phyloP scores from a whole-genome alignment of 2,329 filamentous ascomycete genomes.

The Chaetomium sp. region DNA sequence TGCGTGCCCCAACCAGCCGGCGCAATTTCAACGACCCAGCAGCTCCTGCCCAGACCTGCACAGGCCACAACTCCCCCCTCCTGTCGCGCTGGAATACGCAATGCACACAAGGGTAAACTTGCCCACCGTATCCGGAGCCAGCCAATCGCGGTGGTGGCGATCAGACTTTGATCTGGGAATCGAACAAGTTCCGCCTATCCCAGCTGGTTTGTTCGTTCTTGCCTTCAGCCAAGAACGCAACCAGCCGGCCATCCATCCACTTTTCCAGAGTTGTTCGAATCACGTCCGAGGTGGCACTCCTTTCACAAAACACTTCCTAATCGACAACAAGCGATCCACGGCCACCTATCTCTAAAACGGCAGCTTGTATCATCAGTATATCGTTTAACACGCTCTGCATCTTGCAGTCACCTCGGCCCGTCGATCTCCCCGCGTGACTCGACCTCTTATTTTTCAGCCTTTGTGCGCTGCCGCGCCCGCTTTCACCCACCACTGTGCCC shows the following conservation, averaged over 20 bases:
- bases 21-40: constrained; percentile 7
- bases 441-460: constrained; percentile 13
- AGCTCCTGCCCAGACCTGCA: constrained; percentile 1
- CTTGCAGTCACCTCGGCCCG: constrained; percentile 14
- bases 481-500: not conserved
- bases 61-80: constrained; percentile 24
- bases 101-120: constrained; percentile 28
- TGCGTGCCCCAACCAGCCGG: constrained; percentile 3
- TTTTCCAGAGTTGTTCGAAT: constrained; percentile 3
- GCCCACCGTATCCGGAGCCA: constrained; percentile 28
- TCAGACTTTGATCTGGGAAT: constrained; percentile 43
- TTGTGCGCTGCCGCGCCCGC: constrained; percentile 21
- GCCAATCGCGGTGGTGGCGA: constrained; percentile 43
- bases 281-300: constrained; percentile 22
- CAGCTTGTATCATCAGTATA: constrained; percentile 27
- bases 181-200: constrained; percentile 30
- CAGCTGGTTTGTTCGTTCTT: constrained; percentile 23
- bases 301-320: constrained; percentile 22
- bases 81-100: constrained; percentile 25
- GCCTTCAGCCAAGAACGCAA: constrained; percentile 26
- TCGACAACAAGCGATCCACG: constrained; percentile 25
- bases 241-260: constrained; percentile 13
- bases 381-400: constrained; percentile 12
- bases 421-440: constrained; percentile 23
- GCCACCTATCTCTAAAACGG: constrained; percentile 28